These are phyloP conservation scores for Zymoseptoria pseudotritici DNA, from an alignment of 2,329 filamentous ascomycete genomes.

Conservation along the genomic window DNA sequence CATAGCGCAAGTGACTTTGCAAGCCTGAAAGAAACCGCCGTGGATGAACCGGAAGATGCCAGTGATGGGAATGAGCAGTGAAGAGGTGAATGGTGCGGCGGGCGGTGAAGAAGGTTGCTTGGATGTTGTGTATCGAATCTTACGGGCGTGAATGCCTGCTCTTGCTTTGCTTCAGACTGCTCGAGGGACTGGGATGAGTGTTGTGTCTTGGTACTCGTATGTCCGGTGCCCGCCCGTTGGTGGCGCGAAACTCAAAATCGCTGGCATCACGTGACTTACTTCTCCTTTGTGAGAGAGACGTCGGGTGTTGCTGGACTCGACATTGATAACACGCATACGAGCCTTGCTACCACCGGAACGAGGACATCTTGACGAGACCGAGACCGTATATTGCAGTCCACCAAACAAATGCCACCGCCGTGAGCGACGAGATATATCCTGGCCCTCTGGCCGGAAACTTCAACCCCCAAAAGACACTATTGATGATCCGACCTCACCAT, in stretches of 20 bases:
- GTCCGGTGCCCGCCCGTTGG: too few relatives aligned
- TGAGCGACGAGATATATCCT: not conserved
- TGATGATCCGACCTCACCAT: constrained; percentile 2
- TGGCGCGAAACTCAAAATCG: too few relatives aligned
- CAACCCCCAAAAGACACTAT: constrained; percentile 1
- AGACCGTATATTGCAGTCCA: not conserved
- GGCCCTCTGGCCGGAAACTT: not conserved
- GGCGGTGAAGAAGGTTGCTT: not conserved
- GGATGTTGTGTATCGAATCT: not conserved
- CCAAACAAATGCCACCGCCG: not conserved
- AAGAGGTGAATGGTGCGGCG: not conserved
- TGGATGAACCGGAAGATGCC: not conserved
- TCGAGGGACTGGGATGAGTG: not conserved
- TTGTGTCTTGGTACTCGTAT: too few relatives aligned
- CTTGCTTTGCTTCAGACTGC: not conserved
- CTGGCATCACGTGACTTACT: not conserved
- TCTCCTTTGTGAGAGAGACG: not conserved
- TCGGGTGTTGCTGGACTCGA: too few relatives aligned
- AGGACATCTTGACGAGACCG: too few relatives aligned
- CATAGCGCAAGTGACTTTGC: constrained; percentile 36
- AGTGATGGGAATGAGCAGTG: not conserved
- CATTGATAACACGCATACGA: too few relatives aligned
- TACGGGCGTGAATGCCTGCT: too few relatives aligned
- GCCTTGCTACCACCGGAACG: too few relatives aligned
- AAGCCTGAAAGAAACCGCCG: not conserved